A percentile compares a stretch with the other conserved stretches of the same genome.
Evolutionary conservation across 306 rosid genomes (phyloP).

Genomic region (Citrullus colocynthis): DNA sequence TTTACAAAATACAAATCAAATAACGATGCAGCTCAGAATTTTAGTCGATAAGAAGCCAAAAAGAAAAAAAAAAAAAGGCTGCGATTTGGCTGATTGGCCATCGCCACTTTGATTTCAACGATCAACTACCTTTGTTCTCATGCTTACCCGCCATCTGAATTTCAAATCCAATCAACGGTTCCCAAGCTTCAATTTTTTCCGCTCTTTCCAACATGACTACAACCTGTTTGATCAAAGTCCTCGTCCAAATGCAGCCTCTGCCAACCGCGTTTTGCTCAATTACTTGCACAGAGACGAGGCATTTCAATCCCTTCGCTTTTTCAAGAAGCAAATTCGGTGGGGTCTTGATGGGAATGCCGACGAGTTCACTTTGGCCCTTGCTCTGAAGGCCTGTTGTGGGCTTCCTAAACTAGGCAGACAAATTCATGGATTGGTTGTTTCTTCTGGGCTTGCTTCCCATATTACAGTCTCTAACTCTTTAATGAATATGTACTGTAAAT

Average conservation of each 20-base stretch:
- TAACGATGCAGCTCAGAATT: no score
- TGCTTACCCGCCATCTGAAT: slow-evolving; percentile 33
- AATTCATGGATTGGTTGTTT: slow-evolving; percentile 39
- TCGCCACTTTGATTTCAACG: not conserved
- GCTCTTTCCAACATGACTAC: slow-evolving; percentile 26
- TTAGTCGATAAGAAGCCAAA: no score
- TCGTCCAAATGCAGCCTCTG: slow-evolving; percentile 23
- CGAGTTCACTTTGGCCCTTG: slow-evolving; percentile 39
- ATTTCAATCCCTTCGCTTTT: slow-evolving; percentile 33
- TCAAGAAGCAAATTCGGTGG: slow-evolving; percentile 25
- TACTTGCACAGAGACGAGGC: slow-evolving; percentile 31
- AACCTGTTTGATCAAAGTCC: slow-evolving; percentile 38
- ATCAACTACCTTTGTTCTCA: slow-evolving; percentile 8
- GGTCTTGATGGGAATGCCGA: slow-evolving; percentile 21
- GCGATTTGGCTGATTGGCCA: not conserved
- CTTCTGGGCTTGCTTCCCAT: slow-evolving; percentile 33
- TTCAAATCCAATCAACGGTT: slow-evolving; percentile 19
- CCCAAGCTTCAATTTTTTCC: not conserved
- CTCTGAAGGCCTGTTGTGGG: slow-evolving; percentile 68
- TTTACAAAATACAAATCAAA: no score
- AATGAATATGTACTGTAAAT: slow-evolving; percentile 70
- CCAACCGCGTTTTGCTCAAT: slow-evolving; percentile 36
- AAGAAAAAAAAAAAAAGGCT: not conserved
- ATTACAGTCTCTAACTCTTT: slow-evolving; percentile 50
- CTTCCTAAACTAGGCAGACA: slow-evolving; percentile 37